These are phyloP conservation scores for Wickerhamomyces pijperi DNA, from an alignment of 805 yeast genomes.

Conservation along the genomic window DNA sequence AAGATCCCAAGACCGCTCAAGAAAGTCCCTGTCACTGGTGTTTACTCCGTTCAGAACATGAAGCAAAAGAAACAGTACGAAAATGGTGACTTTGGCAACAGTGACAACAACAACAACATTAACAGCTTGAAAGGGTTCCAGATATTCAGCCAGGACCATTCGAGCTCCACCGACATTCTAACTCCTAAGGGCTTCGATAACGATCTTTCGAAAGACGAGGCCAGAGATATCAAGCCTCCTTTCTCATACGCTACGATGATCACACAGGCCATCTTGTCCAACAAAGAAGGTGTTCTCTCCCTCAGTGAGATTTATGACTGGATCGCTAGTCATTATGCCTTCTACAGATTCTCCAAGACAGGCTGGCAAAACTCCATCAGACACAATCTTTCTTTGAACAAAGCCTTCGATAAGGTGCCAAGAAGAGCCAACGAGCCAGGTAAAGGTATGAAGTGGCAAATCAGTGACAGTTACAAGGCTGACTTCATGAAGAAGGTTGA, in stretches of 20 bases:
- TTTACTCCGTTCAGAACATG: not conserved
- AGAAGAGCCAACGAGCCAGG: conserved; percentile 95
- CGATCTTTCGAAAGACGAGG: conserved; percentile 79
- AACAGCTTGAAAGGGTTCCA: conserved; percentile 35
- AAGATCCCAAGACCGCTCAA: conserved; percentile 20
- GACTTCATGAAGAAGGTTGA: conserved; percentile 77
- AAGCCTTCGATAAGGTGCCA: conserved; percentile 96
- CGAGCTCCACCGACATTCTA: not conserved
- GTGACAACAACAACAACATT: not conserved
- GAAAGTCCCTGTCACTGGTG: conserved; percentile 4
- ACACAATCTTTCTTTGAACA: conserved; percentile 86
- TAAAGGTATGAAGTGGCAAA: conserved; percentile 99
- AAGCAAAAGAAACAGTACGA: not conserved
- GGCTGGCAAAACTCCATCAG: conserved; percentile 99
- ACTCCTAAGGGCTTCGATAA: conserved; percentile 2
- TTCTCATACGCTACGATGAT: conserved; percentile 97
- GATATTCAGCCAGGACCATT: conserved; percentile 35
- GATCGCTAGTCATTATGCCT: conserved; percentile 82
- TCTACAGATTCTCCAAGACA: conserved; percentile 80
- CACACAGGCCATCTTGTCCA: conserved; percentile 89
- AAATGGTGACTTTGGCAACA: not conserved
- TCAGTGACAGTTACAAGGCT: conserved; percentile 69
- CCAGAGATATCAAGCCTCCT: conserved; percentile 92
- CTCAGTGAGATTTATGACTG: conserved; percentile 86
- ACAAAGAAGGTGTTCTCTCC: conserved; percentile 79